Evolutionary conservation across 345 rosid genomes (phyloP).

Genomic region (Erysimum cheiranthoides): DNA sequence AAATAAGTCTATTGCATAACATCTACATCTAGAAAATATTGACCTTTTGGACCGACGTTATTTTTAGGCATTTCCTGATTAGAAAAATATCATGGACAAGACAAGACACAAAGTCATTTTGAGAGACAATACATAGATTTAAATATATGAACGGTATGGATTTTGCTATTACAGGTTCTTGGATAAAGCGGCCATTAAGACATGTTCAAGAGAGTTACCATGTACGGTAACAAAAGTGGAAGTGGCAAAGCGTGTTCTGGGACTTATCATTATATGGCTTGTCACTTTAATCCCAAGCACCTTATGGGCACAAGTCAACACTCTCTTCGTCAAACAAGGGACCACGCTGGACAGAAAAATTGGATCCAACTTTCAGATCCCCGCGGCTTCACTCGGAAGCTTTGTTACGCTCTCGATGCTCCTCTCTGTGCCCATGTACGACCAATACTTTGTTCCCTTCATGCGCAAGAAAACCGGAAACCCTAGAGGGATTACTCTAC

Average conservation of each 20-base stretch:
- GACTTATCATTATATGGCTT: constrained; percentile 76
- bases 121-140: background rate
- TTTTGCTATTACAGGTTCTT: constrained; percentile 58
- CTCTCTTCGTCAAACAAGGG: constrained; percentile 91
- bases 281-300: constrained; percentile 85
- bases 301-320: constrained; percentile 92
- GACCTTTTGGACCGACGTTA: constrained; percentile 15
- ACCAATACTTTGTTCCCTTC: constrained; percentile 78
- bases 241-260: constrained; percentile 71
- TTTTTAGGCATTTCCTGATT: constrained; percentile 10
- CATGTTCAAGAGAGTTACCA: constrained; percentile 46
- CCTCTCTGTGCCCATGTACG: constrained; percentile 78
- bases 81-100: constrained; percentile 9
- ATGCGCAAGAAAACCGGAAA: constrained; percentile 71
- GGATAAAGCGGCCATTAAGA: constrained; percentile 86
- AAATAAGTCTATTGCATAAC: constrained; percentile 10
- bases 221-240: constrained; percentile 91
- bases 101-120: constrained; percentile 25
- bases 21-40: constrained; percentile 18
- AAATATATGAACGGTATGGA: background rate
- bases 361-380: constrained; percentile 68
- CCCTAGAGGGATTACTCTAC: constrained; percentile 82
- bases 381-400: constrained; percentile 84
- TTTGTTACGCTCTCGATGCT: constrained; percentile 90
- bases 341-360: constrained; percentile 72